phyloP scores from a whole-genome alignment of 768 basidiomycete species.

The Russula dissimulans region DNA sequence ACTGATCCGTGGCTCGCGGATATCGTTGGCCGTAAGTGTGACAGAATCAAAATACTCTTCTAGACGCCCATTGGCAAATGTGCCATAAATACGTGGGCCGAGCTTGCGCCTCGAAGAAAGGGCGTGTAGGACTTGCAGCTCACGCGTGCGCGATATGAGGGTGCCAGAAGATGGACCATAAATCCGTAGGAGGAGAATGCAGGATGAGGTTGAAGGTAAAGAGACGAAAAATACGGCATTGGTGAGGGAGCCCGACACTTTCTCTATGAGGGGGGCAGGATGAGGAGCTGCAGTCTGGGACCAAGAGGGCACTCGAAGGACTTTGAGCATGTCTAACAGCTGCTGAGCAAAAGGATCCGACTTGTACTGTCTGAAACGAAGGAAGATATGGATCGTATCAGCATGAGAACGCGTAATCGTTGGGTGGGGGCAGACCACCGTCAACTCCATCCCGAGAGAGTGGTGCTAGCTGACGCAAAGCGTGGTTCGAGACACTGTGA shows the following conservation, averaged over 20 bases:
- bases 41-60: constrained; percentile 93
- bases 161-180: constrained; percentile 83
- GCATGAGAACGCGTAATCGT: constrained; percentile 27
- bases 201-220: constrained; percentile 42
- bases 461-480: constrained; percentile 5
- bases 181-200: constrained; percentile 78
- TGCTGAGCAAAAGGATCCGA: constrained; percentile 43
- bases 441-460: constrained; percentile 16
- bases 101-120: constrained; percentile 84
- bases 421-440: constrained; percentile 27
- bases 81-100: constrained; percentile 88
- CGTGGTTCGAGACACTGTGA: constrained; percentile 19
- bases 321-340: constrained; percentile 46
- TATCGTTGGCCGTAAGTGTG: constrained; percentile 66
- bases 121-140: constrained; percentile 80
- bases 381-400: background rate
- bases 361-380: constrained; percentile 50
- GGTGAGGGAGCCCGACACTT: constrained; percentile 86
- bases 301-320: constrained; percentile 56
- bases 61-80: constrained; percentile 89
- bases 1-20: constrained; percentile 68
- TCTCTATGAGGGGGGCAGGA: constrained; percentile 51
- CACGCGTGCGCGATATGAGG: constrained; percentile 80
- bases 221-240: constrained; percentile 97
- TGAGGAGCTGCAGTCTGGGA: constrained; percentile 35